Evolutionary conservation across 352 stramenopile species (phyloP), one percentile per base, ranked within the genome.

Genomic region (Phytophthora megakarya): DNA sequence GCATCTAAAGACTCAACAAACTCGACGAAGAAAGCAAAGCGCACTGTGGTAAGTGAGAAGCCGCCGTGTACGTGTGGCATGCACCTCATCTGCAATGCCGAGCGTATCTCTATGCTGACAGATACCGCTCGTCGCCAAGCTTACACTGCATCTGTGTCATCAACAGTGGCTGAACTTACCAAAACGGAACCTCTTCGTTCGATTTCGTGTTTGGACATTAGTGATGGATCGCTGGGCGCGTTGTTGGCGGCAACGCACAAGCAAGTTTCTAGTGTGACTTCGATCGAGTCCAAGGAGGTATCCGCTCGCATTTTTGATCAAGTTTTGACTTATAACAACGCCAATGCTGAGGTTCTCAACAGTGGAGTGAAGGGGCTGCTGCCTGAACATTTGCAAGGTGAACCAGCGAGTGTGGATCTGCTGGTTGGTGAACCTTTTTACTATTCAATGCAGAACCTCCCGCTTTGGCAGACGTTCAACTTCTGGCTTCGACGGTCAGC

Each of bases 381-480:
- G 1, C 63, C 55, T 1, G 85, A 86, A 23, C 81, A 94, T 44
- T 51, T 94, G 10, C 72, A 86, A 47, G 69, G 67, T 33, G 72
- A 85, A 54, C 63, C 68, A 47, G 59, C 73, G 2, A 67, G 63
- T 5, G 77, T 80, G 6, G 78, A 92, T 52, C 48, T 94, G 44
- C 70, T 94, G 1, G 71, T 92, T 11, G 81, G 76, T 3, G 85
- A 94, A 50, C 80, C 81, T 1, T 94, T 94, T 53, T 94, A 91
- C 78, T 94, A 94, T 65, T 82, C 83, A 46, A 94, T 94, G 85
- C 85, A 94, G 70, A 94, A 92, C 57, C 68, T 94, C 10, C 81
- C 83, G 28, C 67, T 92, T 0, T 94, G 85, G 85, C 80, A 92
- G 44, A 81, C 83, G 22, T 80, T 91, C 62, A 94, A 94, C 81